phyloP scores from a whole-genome alignment of 1,139 yeast genomes.

The Scheffersomyces parashehatae region DNA sequence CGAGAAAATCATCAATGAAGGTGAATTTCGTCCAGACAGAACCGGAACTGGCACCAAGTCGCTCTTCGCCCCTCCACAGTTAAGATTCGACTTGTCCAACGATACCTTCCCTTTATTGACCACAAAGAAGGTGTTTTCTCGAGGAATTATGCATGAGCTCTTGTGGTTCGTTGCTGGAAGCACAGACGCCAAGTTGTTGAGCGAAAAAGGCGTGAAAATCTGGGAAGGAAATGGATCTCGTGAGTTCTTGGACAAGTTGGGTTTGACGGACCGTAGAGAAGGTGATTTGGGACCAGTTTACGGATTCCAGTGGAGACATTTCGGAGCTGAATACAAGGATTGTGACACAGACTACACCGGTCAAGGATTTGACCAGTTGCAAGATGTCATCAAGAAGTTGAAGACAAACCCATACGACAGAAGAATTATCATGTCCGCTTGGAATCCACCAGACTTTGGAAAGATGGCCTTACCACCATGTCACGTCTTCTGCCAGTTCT shows the following conservation, averaged over 20 bases:
- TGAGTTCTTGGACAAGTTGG: conserved; percentile 81
- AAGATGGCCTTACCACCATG: conserved; percentile 98
- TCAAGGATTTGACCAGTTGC: conserved; percentile 87
- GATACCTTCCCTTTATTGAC: conserved; percentile 85
- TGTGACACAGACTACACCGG: conserved; percentile 87
- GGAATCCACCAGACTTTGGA: conserved; percentile 96
- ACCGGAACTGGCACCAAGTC: conserved; percentile 96
- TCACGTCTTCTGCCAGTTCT: conserved; percentile 94
- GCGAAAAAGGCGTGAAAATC: conserved; percentile 84
- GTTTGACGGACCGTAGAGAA: conserved; percentile 76
- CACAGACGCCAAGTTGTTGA: conserved; percentile 79
- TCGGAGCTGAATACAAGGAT: conserved; percentile 87
- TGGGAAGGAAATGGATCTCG: conserved; percentile 99
- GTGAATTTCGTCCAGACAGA: conserved; percentile 90
- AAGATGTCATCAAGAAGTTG: conserved; percentile 74
- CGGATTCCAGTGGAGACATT: conserved; percentile 99
- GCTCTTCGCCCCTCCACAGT: conserved; percentile 92
- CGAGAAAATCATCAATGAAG: conserved; percentile 69
- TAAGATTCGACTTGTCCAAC: conserved; percentile 74
- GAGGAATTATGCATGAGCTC: conserved; percentile 85
- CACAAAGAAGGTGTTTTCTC: conserved; percentile 87
- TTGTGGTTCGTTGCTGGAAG: conserved; percentile 91
- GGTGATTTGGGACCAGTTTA: conserved; percentile 98
- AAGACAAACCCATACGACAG: conserved; percentile 92
- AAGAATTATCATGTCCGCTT: conserved; percentile 90